Conservation (phyloP, 495 filamentous ascomycete species). For the Aspergillus ellipticus region DNA sequence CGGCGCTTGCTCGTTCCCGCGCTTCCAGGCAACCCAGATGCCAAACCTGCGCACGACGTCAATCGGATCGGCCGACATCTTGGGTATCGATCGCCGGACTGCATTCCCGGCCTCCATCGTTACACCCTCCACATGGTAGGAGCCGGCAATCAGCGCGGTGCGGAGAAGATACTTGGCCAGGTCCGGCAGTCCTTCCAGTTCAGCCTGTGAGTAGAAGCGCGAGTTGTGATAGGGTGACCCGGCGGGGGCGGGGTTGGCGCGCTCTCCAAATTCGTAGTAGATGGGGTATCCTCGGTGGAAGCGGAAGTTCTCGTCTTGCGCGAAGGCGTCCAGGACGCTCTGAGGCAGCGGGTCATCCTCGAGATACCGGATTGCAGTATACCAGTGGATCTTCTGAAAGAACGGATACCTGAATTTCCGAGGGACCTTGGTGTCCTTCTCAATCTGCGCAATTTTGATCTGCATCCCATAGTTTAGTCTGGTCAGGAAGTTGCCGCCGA, state of each 20-base stretch:
- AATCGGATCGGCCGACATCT: slow-evolving; percentile 58
- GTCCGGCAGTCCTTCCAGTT: slow-evolving; percentile 64
- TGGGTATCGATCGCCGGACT: slow-evolving; percentile 62
- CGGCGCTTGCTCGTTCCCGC: slow-evolving; percentile 64
- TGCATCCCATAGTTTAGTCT: slow-evolving; percentile 68
- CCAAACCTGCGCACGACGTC: slow-evolving; percentile 60
- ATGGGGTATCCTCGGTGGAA: slow-evolving; percentile 54
- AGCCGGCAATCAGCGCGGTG: slow-evolving; percentile 64
- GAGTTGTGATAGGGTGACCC: slow-evolving; percentile 52
- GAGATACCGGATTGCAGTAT: slow-evolving; percentile 62
- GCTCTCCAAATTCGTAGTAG: slow-evolving; percentile 57
- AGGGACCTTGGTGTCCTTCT: slow-evolving; percentile 68
- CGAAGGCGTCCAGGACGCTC: slow-evolving; percentile 53
- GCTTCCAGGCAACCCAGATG: slow-evolving; percentile 72
- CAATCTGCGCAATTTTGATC: slow-evolving; percentile 65
- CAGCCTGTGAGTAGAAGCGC: slow-evolving; percentile 63
- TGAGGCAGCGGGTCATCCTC: slow-evolving; percentile 62
- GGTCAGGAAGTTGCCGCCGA: slow-evolving; percentile 75
- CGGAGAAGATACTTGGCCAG: slow-evolving; percentile 62
- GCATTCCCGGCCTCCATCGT: slow-evolving; percentile 53
- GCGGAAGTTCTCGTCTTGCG: slow-evolving; percentile 47
- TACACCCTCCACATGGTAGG: slow-evolving; percentile 58
- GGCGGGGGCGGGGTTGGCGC: slow-evolving; percentile 43
- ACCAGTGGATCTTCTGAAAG: slow-evolving; percentile 76
- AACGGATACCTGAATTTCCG: slow-evolving; percentile 68